A percentile compares a stretch with the other conserved stretches of the same genome.
phyloP scores from a whole-genome alignment of 345 rosid species.

The Gossypium mustelinum region DNA sequence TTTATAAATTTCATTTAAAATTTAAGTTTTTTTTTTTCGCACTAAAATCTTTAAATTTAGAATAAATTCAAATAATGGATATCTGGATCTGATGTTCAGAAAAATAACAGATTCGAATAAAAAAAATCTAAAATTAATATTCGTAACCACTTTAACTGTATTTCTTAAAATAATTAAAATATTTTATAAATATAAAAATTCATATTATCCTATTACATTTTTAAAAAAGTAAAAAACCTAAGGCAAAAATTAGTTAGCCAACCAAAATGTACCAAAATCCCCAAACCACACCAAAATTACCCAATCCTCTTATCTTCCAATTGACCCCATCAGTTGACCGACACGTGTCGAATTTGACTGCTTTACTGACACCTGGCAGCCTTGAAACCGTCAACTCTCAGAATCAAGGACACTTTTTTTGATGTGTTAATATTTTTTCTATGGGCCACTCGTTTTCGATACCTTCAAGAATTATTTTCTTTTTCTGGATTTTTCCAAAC shows the following conservation, averaged over 20 bases:
- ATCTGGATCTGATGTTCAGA: rapidly evolving
- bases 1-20: too few relatives aligned
- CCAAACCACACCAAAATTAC: constrained; percentile 2
- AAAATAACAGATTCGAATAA: too few relatives aligned
- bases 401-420: background rate
- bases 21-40: too few relatives aligned
- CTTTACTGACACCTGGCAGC: background rate
- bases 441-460: background rate
- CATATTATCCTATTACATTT: too few relatives aligned
- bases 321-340: background rate
- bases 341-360: background rate
- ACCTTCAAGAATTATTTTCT: background rate
- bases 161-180: too few relatives aligned
- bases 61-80: too few relatives aligned
- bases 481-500: background rate
- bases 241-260: background rate
- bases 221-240: background rate
- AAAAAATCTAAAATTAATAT: background rate
- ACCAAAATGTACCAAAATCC: background rate
- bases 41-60: too few relatives aligned
- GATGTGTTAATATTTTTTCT: background rate
- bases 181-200: too few relatives aligned
- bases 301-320: background rate
- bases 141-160: background rate
- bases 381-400: background rate